A percentile compares a stretch with the other conserved stretches of the same genome.
These are phyloP conservation scores for Symbiodinium natans DNA, from an alignment of 73 alveolate genomes.

Conservation along the genomic window DNA sequence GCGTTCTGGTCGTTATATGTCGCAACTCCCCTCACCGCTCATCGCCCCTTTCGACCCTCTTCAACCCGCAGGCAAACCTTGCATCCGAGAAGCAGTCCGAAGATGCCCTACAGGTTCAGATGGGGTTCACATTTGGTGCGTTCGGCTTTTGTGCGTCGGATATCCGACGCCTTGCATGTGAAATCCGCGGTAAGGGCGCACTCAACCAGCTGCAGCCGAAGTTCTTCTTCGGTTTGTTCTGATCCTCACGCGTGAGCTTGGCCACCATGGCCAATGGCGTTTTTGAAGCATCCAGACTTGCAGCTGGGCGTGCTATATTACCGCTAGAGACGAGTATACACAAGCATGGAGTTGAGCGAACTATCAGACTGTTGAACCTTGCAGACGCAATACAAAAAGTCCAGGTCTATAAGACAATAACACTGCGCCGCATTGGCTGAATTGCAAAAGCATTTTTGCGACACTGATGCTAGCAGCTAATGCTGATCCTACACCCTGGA, in stretches of 20 bases:
- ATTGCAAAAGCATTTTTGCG: too few relatives aligned
- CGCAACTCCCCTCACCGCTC: too few relatives aligned
- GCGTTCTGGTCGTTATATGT: too few relatives aligned
- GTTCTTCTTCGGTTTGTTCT: conserved; percentile 1
- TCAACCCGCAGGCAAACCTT: background rate
- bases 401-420: too few relatives aligned
- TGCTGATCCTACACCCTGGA: too few relatives aligned
- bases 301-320: background rate
- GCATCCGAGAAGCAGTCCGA: background rate
- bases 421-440: too few relatives aligned
- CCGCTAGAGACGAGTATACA: background rate
- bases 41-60: background rate
- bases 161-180: background rate
- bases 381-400: too few relatives aligned
- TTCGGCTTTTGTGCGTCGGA: too few relatives aligned
- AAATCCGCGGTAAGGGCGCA: background rate
- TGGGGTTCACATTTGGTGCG: background rate
- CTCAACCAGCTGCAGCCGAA: conserved; percentile 9
- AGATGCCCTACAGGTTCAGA: background rate
- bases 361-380: conserved; percentile 6
- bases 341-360: too few relatives aligned
- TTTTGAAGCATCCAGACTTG: background rate
- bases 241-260: background rate
- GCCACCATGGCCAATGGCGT: background rate
- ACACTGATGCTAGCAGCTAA: background rate